Base-by-base conservation (phyloP, 176 grass and related monocot genomes). In the Alloteropsis semialata region DNA sequence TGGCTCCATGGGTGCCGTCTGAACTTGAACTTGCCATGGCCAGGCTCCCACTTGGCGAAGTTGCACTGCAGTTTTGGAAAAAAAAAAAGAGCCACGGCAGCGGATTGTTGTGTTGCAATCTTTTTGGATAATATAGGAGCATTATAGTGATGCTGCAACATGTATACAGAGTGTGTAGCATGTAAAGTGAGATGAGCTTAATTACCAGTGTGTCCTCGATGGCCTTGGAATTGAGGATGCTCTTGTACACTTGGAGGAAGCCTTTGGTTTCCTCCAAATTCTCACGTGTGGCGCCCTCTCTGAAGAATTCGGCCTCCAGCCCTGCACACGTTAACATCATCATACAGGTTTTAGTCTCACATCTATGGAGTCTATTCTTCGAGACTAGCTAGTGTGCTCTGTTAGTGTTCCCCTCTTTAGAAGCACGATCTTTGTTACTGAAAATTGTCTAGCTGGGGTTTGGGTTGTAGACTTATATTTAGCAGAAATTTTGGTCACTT, bases 1-100 rank as follows among this genome's bases (percentile, higher is more conserved):
- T 93, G 89, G 61, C 75, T 65, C 92, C 92, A 98, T 27, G 96
- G 96, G 78, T 95, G 87, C 9, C 87, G 87, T n/a, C n/a, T n/a
- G 82, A 93, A 95, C 17, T 68, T 63, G 72, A 98, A 98, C 49
- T 86, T 91, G 4, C 92, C 92, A 53, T 98, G 96, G 2, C 87
- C 64, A 6, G 96, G 96, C 64, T 98, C 92, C 96, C 96, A 98
- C 56, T 88, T 95, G 70, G 96, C 92, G 60, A 98, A 91, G 68
- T 88, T 95, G 42, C 69, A 70, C 96, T 98, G 92, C 82, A 77
- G 18, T 65, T 84, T 79, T 7, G 14, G 17, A 16, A 82, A 36
- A 50, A 22, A 58, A 16, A 82, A 36, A 50, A 22, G 49, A 74
- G 33, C 66, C 17, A 74, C 14, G 30, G n/a, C 43, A 82, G 32